phyloP scores from a whole-genome alignment of 306 rosid genomes.

The Oxytropis ochrocephala region DNA sequence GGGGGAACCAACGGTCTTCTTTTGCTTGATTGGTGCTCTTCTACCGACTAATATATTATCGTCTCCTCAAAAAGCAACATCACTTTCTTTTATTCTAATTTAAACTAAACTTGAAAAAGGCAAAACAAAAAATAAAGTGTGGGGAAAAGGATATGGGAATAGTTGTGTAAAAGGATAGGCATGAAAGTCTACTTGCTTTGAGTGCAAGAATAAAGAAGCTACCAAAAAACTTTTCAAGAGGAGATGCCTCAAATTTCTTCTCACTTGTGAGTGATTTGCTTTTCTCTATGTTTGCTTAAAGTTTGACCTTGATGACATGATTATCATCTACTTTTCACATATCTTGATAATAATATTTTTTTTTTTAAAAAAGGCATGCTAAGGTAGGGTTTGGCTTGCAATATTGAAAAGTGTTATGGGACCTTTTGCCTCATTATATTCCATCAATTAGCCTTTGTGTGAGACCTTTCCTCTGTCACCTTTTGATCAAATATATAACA shows the following conservation, averaged over 20 bases:
- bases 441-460: conserved; percentile 56
- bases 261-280: conserved; percentile 61
- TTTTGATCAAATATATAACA: conserved; percentile 9
- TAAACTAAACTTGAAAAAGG: conserved; percentile 39
- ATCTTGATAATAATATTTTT: not conserved
- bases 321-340: conserved; percentile 31
- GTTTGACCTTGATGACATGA: conserved; percentile 89
- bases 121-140: not conserved
- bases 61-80: conserved; percentile 44
- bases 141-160: not conserved
- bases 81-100: conserved; percentile 63
- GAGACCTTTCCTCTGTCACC: conserved; percentile 29
- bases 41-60: conserved; percentile 31
- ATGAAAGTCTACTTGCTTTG: conserved; percentile 93
- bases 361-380: conserved; percentile 33
- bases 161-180: conserved; percentile 22
- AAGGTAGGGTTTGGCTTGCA: conserved; percentile 61
- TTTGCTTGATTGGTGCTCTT: conserved; percentile 77
- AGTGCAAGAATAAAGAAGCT: conserved; percentile 99
- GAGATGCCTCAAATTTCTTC: conserved; percentile 51
- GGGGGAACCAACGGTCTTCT: conserved; percentile 47
- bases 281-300: conserved; percentile 74
- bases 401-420: conserved; percentile 52
- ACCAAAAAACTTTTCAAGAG: conserved; percentile 55
- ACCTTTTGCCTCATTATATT: conserved; percentile 64